Conservation (phyloP, 331 rosid genomes). For the Rhamnella rubrinervis region DNA sequence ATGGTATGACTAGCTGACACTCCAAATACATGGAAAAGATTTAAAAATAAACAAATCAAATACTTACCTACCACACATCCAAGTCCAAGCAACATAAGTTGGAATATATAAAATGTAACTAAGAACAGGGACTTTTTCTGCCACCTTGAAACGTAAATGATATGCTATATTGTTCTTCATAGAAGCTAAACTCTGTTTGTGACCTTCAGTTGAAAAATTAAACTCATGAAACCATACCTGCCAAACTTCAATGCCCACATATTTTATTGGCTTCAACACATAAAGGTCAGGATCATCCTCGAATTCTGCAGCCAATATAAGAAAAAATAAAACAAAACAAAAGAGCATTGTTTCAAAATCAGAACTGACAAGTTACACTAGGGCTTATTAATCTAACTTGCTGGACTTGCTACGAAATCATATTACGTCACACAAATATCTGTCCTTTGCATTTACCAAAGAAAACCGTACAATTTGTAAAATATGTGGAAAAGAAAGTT, state of each 20-base stretch:
- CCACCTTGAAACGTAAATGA: no score
- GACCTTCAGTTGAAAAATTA: background rate
- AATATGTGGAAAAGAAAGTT: no score
- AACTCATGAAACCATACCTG: conserved; percentile 50
- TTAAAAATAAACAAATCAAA: no score
- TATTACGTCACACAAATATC: background rate
- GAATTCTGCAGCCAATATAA: conserved; percentile 52
- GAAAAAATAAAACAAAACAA: conserved; percentile 3
- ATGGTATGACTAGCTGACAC: no score
- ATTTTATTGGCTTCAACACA: conserved; percentile 77
- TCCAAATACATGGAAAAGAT: no score
- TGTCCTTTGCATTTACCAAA: background rate
- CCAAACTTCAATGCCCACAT: conserved; percentile 97
- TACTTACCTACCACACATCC: no score
- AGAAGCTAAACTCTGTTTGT: no score
- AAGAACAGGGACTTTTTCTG: no score
- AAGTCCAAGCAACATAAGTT: no score
- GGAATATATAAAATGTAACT: no score
- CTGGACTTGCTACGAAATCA: background rate
- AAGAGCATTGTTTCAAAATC: background rate
- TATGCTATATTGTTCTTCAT: no score
- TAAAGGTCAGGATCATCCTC: conserved; percentile 93
- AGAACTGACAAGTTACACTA: background rate
- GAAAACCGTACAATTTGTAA: no score
- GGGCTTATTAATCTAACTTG: background rate